Evolutionary conservation across 169 alveolate species (phyloP), one percentile per base, ranked within the genome.

Genomic region (Plasmodium knowlesi): DNA sequence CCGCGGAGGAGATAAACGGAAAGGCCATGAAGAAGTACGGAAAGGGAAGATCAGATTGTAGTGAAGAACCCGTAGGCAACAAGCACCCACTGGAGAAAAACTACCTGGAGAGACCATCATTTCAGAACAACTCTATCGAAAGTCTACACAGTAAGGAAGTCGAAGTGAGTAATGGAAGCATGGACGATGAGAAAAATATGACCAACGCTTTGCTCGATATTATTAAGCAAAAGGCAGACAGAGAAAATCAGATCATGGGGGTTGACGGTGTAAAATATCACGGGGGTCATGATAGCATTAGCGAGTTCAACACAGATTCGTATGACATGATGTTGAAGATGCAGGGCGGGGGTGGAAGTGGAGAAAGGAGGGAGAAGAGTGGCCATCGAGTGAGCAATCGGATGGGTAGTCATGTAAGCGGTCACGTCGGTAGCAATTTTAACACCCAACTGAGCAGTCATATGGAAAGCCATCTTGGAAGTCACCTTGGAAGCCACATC

Each of bases 251-350:
- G 22, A 10, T 73, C 12, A 30, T 22, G 16, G 14, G 32, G 16
- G 22, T 16, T 46, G 57, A 5, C 3, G 43, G 37, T n/a, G n/a
- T 2, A 80, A 80, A 43, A n/a, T 16, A 25, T 10, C 37, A 43
- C 86, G 28, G 50, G 70, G 50, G 30, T 16, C 70, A 80, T 37
- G 41, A 46, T 19, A 22, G 70, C 9, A 10, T 83, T 0, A 83
- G 25, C n/a, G 14, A 76, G 16, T 83, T 67, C 41, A 67, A 83
- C 61, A 67, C 92, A 3, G 82, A 83, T 83, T 84, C 93, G 5
- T 84, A 84, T 50, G 81, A 84, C 25, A 73, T 84, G 19, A 9
- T 84, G 16, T 46, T 84, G 34, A 84, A 84, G 54, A 84, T 84
- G 93, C 76, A 84, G 43, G 50, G 28, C 34, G 74, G 6, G 37